These are phyloP conservation scores for Torrubiellomyces zombiae DNA, from an alignment of 2,329 filamentous ascomycete species.

Conservation along the genomic window DNA sequence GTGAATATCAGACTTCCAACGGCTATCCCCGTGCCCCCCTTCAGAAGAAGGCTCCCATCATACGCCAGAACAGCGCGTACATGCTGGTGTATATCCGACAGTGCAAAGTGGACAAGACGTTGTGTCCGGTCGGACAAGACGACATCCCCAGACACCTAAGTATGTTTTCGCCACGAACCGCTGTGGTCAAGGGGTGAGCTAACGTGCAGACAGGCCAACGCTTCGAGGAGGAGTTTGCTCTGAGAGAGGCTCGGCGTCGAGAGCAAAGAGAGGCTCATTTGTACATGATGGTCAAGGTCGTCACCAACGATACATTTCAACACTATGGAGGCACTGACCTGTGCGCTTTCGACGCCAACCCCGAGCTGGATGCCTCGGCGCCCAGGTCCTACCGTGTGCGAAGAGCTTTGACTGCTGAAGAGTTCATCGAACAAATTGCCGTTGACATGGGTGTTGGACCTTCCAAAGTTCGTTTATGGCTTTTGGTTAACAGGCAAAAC, in stretches of 20 bases:
- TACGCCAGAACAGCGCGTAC: conserved; percentile 73
- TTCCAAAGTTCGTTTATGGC: conserved; percentile 67
- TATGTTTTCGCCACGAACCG: conserved; percentile 21
- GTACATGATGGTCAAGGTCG: conserved; percentile 70
- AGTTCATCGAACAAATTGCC: conserved; percentile 57
- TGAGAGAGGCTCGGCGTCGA: conserved; percentile 60
- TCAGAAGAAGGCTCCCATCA: conserved; percentile 40
- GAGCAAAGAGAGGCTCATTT: conserved; percentile 90
- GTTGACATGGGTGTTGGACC: conserved; percentile 51
- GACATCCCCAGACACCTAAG: conserved; percentile 72
- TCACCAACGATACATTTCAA: conserved; percentile 68
- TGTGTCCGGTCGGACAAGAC: conserved; percentile 57
- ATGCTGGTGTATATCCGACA: conserved; percentile 98
- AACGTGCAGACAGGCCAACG: conserved; percentile 47
- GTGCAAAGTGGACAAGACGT: conserved; percentile 64
- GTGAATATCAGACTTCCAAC: conserved; percentile 50
- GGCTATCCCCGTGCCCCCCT: conserved; percentile 26
- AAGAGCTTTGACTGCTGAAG: conserved; percentile 56
- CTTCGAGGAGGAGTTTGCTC: conserved; percentile 66
- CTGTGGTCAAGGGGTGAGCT: conserved; percentile 6
- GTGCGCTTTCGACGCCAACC: conserved; percentile 46
- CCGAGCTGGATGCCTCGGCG: conserved; percentile 49
- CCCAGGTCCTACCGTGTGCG: conserved; percentile 60
- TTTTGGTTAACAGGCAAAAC: conserved; percentile 97
- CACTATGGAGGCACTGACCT: conserved; percentile 75